Base-by-base conservation (phyloP, 73 alveolate genomes). In the Blepharisma stoltei region DNA sequence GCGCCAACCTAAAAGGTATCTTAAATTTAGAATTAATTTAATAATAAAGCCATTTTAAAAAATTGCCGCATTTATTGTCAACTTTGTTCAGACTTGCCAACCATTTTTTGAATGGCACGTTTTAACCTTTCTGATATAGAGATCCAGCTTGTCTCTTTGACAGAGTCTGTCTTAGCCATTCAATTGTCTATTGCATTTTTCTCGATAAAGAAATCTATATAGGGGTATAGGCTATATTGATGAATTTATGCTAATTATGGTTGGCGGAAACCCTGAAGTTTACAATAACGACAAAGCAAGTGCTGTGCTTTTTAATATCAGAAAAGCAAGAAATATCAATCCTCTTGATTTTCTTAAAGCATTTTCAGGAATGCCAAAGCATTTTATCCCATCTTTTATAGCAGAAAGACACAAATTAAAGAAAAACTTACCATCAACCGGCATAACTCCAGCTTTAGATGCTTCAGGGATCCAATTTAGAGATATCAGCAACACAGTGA, bases 301-400 rank as follows among this genome's bases (percentile, higher is more conserved):
- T 60, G 38, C 73, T 8, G 46, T 60, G 2, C 38, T 60, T n/a
- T 60, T 60, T 25, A 60, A 60, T 25, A 60, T 60, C 0, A 14
- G 73, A 9, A 60, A 60, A 60, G 14, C 73, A 18, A 14, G 73
- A 25, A 60, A 25, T 8, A 14, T 60, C 0, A 18, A 11, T 2
- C 73, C 73, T 1, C 14, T 60, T 8, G 73, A 60, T 38, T 60
- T 60, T 60, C 23, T 60, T 0, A 60, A 60, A 25, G 23, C 18
- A 18, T 60, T 60, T 25, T 11, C 38, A 18, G 73, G 23, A 1
- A 60, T 60, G 73, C 73, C 73, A 9, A 20, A 3, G 73, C 73
- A 60, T 25, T 60, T 60, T 25, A n/a, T 60, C 48, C 73, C 73
- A 9, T 60, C 73, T n/a, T 60, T 60, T 25, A 60, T 60, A 14